Evolutionary conservation across 495 filamentous ascomycete species (phyloP), one percentile per base, ranked within the genome.

Genomic region (Penicillium samsonianum): DNA sequence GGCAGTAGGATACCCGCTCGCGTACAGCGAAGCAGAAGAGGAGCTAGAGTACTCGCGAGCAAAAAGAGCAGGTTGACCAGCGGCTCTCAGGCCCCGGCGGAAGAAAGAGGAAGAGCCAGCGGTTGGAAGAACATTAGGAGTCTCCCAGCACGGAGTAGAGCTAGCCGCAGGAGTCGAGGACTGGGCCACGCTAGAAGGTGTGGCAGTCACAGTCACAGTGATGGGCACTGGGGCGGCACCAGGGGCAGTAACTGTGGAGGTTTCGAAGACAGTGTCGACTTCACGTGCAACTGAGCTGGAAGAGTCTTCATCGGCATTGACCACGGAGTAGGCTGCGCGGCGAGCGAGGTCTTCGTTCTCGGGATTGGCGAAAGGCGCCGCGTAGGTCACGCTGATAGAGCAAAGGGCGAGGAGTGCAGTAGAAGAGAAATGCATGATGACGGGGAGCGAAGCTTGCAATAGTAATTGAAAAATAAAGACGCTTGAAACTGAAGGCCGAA

Each of bases 281-380:
- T 54, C 59, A 22, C 68, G 64, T 37, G 62, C 43, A 17, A 63
- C 49, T 16, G 64, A 60, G 47, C 62, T 67, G 20, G 66, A 59
- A 11, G 63, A 53, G 2, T 69, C 64, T 26, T 73, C 76, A 33
- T 71, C 78, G 20, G 81, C 80, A 53, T 80, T 78, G 54, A 81
- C 80, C 28, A 82, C 72, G 6, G 73, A 67, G 59, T 82, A 82
- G 20, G 64, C 59, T 28, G 65, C 61, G 58, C 73, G 63, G 57
- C 71, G 72, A 53, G 58, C 52, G 14, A 76, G 42, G 41, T 66
- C 67, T 10, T 65, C 63, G 23, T 67, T 60, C 14, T 62, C 63
- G 9, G 63, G 50, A 43, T 64, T 68, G 60, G 68, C 44, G 30
- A 78, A 44, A 8, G 76, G 76, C 3, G 73, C 62, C 23, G 73